These are phyloP conservation scores for Pseudopyrenochaeta lycopersici DNA, from an alignment of 2,329 filamentous ascomycete species.

Conservation along the genomic window DNA sequence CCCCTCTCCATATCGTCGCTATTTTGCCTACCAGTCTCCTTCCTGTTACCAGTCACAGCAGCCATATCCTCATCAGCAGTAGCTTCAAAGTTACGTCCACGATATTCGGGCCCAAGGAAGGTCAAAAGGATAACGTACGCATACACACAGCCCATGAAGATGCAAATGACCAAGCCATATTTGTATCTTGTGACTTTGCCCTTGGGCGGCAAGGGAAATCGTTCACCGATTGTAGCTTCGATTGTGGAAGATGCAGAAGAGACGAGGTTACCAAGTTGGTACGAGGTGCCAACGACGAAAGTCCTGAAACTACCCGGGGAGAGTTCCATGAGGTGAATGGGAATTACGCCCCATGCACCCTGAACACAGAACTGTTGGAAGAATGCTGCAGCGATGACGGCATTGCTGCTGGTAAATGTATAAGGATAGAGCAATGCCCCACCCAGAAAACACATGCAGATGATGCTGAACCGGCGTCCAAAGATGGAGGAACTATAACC, in stretches of 20 bases:
- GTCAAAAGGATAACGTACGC: slow-evolving; percentile 70
- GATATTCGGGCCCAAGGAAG: slow-evolving; percentile 66
- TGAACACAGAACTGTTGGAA: slow-evolving; percentile 70
- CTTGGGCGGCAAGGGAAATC: slow-evolving; percentile 72
- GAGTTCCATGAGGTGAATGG: slow-evolving; percentile 79
- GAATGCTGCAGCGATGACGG: slow-evolving; percentile 81
- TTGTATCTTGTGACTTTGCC: slow-evolving; percentile 48
- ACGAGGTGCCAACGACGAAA: slow-evolving; percentile 76
- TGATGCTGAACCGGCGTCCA: slow-evolving; percentile 58
- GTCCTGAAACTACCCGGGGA: slow-evolving; percentile 77
- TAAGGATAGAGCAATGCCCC: slow-evolving; percentile 86
- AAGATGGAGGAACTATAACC: slow-evolving; percentile 58
- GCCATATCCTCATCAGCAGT: slow-evolving; percentile 46
- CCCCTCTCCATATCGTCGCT: slow-evolving; percentile 12
- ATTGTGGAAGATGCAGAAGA: slow-evolving; percentile 77
- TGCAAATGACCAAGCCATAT: slow-evolving; percentile 86
- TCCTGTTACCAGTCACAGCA: slow-evolving; percentile 27
- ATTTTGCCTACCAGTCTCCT: slow-evolving; percentile 14
- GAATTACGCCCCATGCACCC: slow-evolving; percentile 56
- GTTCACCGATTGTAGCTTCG: slow-evolving; percentile 77
- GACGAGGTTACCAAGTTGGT: slow-evolving; percentile 81
- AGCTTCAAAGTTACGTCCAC: slow-evolving; percentile 45
- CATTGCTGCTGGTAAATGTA: slow-evolving; percentile 69
- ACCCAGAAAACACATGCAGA: slow-evolving; percentile 65
- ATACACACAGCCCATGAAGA: slow-evolving; percentile 89